Base-by-base conservation (phyloP, 306 rosid species). In the Rosa rugosa region DNA sequence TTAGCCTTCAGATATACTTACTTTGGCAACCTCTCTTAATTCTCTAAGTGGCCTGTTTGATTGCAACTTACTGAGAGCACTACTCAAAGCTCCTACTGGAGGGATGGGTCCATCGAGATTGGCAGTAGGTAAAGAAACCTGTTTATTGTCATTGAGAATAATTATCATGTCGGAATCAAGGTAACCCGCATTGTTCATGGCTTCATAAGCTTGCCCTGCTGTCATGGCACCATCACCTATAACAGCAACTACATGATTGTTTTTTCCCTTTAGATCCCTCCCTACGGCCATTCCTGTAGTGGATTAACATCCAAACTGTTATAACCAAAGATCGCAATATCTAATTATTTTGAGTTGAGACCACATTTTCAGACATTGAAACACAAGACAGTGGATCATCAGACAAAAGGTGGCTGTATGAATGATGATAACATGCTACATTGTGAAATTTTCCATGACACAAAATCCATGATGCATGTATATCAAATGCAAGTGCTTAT, bases 191-290 rank as follows among this genome's bases (percentile, higher is more conserved):
- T 96, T 96, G 87, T 96, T 96, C 99, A 96, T 91, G 82, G 99
- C 99, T 87, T 96, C 98, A 85, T 96, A 96, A 69, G 99, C 99
- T 85, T 96, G 99, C 34, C 99, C 98, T 8, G 99, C 99, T 5
- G 99, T 96, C 99, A 96, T 96, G 71, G 99, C 99, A 69, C 99
- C 97, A 68, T 96, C 99, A 63, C 99, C 99, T 38, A 96, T 96
- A 31, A 96, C 91, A 14, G 98, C 93, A 80, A 93, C 80, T 16
- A 96, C 98, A 9, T 93, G 70, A 75, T 93, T 96, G 80, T 87
- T 89, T 71, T 79, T 81, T 81, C 94, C 97, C 86, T 89, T 90
- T 57, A 96, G 81, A 90, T 96, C 99, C 76, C 98, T 90, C 83
- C 98, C 98, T 56, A 96, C 96, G 38, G 98, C 99, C 99, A 96